A percentile compares a stretch with the other conserved stretches of the same genome.
phyloP scores from a whole-genome alignment of 495 filamentous ascomycete genomes.

The Penicillium arizonense region DNA sequence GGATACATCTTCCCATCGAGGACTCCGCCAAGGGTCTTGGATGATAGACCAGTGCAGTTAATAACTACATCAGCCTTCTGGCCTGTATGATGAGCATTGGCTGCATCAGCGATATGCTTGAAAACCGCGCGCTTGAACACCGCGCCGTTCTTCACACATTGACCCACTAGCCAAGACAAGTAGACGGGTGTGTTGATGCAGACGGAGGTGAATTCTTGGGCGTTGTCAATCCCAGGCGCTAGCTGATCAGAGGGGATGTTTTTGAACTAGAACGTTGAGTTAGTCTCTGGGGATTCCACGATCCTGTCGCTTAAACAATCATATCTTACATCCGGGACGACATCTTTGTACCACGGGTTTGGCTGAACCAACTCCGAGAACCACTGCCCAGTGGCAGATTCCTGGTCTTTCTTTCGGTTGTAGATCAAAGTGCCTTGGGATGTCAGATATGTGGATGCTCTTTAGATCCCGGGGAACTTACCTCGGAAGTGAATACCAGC shows the following conservation, averaged over 20 bases:
- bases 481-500: constrained; percentile 88
- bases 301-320: constrained; percentile 4
- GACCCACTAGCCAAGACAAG: constrained; percentile 74
- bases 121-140: constrained; percentile 60
- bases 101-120: constrained; percentile 71
- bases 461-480: constrained; percentile 24
- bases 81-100: constrained; percentile 59
- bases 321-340: constrained; percentile 64
- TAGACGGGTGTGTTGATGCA: constrained; percentile 92
- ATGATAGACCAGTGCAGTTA: constrained; percentile 83
- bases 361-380: constrained; percentile 61
- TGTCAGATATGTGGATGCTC: neutral
- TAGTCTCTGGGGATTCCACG: neutral
- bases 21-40: constrained; percentile 77
- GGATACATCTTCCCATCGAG: constrained; percentile 72
- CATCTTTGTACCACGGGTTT: constrained; percentile 79
- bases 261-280: constrained; percentile 44
- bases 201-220: constrained; percentile 72
- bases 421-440: constrained; percentile 55
- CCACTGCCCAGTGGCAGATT: constrained; percentile 47
- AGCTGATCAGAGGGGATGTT: constrained; percentile 55
- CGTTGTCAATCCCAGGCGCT: constrained; percentile 62
- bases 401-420: constrained; percentile 60
- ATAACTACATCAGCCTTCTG: constrained; percentile 67
- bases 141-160: constrained; percentile 70